Evolutionary conservation across 2,329 filamentous ascomycete genomes (phyloP), one percentile per base, ranked within the genome.

Genomic region (Lecanosticta acicola): DNA sequence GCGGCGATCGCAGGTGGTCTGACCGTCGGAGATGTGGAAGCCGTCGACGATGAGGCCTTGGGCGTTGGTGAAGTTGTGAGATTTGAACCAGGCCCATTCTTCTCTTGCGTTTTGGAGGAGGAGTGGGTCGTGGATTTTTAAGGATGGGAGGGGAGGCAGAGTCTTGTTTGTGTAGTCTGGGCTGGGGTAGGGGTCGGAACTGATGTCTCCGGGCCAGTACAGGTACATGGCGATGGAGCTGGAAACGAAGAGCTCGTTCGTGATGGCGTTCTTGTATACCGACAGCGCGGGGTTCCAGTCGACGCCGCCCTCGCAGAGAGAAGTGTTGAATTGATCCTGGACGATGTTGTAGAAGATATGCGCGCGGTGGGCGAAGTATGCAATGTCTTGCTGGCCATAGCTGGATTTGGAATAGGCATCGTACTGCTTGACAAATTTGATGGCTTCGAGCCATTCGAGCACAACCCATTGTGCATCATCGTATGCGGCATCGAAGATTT

Each of bases 191-290:
- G 61, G 63, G 24, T 61, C 56, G 4, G 76, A 72, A 53, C 90
- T 87, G 29, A 75, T 68, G 62, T 95, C 88, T 1, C 88, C 87
- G 0, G 91, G 88, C 53, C 90, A 94, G 63, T 91, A 80, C 3
- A 94, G 76, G 63, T 95, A 96, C 91, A 97, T 97, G 34, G 77
- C 80, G 24, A 93, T 80, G 14, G 87, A 94, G 0, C 87, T 87
- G 0, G 90, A 77, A 47, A 96, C 85, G 68, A 81, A 97, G 0
- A 97, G 77, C 65, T 97, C 83, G 60, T 97, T 97, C 18, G 91
- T 97, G 58, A 97, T 94, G 52, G 91, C 88, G 60, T 97, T 97
- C 64, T 97, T 97, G 72, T 97, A 97, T 0, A 89, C 86, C 18
- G 77, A 68, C 32, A 93, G 69, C 14, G 80, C 79, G 2, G 88